Base-by-base conservation (phyloP, 2,329 filamentous ascomycete genomes). In the Mariannaea elegans region DNA sequence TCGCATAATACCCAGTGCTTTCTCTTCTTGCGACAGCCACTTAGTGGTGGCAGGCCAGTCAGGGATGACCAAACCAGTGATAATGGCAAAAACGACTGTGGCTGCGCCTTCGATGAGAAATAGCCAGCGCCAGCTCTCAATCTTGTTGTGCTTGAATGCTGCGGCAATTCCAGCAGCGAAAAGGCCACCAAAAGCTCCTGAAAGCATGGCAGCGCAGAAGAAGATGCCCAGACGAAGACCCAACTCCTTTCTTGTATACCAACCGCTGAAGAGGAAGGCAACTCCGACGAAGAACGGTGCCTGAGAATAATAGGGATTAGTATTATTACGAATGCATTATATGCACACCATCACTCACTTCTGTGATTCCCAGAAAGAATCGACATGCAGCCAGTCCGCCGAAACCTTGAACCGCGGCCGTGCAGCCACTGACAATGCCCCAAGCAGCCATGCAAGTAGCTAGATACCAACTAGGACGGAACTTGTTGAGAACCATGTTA, bases 401-500 rank as follows among this genome's bases (percentile, higher is more conserved):
- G 34, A 67, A 70, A 6, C 49, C 56, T 3, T 67, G 59, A 1
- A 63, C 62, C 3, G 65, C 60, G 3, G 52, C 66, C 1, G 66
- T 61, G 38, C 42, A 39, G 34, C 51, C 56, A 27, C 70, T 72
- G 14, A 73, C 65, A 7, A 68, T 53, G 3, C 69, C 71, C 70
- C 69, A 72, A 4, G 59, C 62, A 10, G 59, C 55, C 67, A 72
- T 72, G 52, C 64, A 64, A 13, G 46, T 45, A 3, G 65, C 59
- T 6, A 72, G 64, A 38, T 82, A 82, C 53, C 78, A 68, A 2
- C 76, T 77, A 10, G 81, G 81, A 2, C 76, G 75, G 21, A 81
- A 71, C 61, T 78, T 78, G 29, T 75, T 78, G 13, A 82, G 72
- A 39, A 81, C 72, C 65, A 82, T 74, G 62, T 82, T 82, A 53